Percentiles rank a stretch among this genome's conserved stretches.
phyloP scores from a whole-genome alignment of 192 early-diverging fungal genomes.

The Phlyctochytrium arcticum region DNA sequence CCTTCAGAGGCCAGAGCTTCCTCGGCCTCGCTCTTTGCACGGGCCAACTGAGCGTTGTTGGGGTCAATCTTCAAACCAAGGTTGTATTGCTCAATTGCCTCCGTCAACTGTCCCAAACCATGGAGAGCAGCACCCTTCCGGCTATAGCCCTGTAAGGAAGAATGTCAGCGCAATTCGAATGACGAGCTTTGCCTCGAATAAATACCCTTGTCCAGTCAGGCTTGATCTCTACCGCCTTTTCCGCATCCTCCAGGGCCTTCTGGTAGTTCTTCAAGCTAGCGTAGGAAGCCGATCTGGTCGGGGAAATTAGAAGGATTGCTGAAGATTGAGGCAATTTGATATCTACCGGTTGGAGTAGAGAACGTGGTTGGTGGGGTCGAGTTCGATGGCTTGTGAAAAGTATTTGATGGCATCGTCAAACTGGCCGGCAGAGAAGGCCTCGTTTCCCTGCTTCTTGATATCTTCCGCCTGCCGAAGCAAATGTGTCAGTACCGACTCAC shows the following conservation, averaged over 20 bases:
- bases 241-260: conserved; percentile 76
- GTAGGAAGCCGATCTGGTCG: conserved; percentile 71
- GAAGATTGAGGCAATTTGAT: too few species aligned
- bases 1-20: conserved; percentile 46
- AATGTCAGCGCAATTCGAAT: not conserved
- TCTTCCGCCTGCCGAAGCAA: conserved; percentile 72
- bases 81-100: conserved; percentile 75
- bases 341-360: conserved; percentile 77
- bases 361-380: conserved; percentile 85
- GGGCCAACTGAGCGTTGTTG: conserved; percentile 67
- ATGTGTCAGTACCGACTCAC: too few species aligned
- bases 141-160: conserved; percentile 60
- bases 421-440: conserved; percentile 75
- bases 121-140: conserved; percentile 85
- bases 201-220: conserved; percentile 76
- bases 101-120: conserved; percentile 62
- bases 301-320: not conserved
- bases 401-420: conserved; percentile 70
- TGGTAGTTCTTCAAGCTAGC: conserved; percentile 73
- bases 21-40: conserved; percentile 74
- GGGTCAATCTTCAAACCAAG: conserved; percentile 78
- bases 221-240: conserved; percentile 80
- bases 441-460: conserved; percentile 76
- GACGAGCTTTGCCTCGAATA: not conserved
- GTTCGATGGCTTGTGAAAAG: conserved; percentile 82